phyloP scores from a whole-genome alignment of 805 yeast genomes.

The Torulaspora gathmanii region DNA sequence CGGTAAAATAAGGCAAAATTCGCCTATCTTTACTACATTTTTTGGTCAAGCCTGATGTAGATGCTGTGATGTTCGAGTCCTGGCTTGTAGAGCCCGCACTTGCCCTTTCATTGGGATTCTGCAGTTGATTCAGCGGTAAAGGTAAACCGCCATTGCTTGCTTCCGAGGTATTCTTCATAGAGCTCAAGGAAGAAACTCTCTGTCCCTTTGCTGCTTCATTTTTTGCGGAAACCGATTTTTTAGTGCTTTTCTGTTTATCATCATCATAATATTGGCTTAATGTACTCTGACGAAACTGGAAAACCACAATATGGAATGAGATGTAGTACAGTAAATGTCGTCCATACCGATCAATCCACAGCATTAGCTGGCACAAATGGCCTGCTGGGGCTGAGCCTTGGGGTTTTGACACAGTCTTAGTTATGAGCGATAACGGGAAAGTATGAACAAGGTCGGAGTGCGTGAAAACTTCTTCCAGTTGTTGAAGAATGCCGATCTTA shows the following conservation, averaged over 20 bases:
- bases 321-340: constrained; percentile 21
- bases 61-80: not conserved
- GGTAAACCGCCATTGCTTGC: not conserved
- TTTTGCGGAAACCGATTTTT: constrained; percentile 7
- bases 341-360: constrained; percentile 16
- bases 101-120: not conserved
- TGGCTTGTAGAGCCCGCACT: not conserved
- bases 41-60: not conserved
- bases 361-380: not conserved
- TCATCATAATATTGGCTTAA: constrained; percentile 13
- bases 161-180: constrained; percentile 4
- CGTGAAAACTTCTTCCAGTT: constrained; percentile 1
- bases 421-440: not conserved
- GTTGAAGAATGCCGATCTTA: constrained; percentile 9
- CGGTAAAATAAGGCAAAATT: constrained; percentile 21
- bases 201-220: constrained; percentile 6
- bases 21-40: not conserved
- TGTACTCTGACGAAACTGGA: constrained; percentile 22
- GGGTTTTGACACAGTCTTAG: not conserved
- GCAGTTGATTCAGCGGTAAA: not conserved
- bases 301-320: constrained; percentile 31
- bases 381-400: not conserved
- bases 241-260: constrained; percentile 7
- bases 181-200: constrained; percentile 8
- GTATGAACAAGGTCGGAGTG: not conserved